Percentiles rank a stretch among this genome's conserved stretches.
phyloP scores from a whole-genome alignment of 345 rosid species.

The Melaleuca quinquenervia region DNA sequence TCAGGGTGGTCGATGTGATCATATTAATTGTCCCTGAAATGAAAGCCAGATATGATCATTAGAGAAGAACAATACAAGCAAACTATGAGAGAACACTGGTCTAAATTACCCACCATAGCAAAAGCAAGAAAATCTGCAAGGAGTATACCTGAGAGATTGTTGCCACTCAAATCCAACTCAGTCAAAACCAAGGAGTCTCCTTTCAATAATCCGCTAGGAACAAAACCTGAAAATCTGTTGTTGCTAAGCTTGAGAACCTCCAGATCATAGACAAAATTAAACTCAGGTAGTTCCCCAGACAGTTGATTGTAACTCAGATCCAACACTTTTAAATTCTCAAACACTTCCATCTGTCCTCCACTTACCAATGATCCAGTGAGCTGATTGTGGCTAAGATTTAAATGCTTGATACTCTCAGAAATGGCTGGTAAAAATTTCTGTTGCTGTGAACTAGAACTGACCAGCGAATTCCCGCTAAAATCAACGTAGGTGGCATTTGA shows the following conservation, averaged over 20 bases:
- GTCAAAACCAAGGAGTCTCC: constrained; percentile 80
- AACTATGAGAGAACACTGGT: background rate
- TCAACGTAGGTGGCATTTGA: constrained; percentile 78
- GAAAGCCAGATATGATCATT: constrained; percentile 8
- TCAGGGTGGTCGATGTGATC: constrained; percentile 76
- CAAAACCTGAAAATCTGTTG: constrained; percentile 70
- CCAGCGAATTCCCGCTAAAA: constrained; percentile 64
- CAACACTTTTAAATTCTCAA: constrained; percentile 65
- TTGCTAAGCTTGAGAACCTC: constrained; percentile 85
- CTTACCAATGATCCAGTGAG: constrained; percentile 69
- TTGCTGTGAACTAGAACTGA: constrained; percentile 34
- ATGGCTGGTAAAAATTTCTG: constrained; percentile 64
- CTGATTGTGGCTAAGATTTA: constrained; percentile 83
- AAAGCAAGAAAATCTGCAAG: background rate
- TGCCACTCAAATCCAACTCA: constrained; percentile 80
- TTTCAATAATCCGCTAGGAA: constrained; percentile 77
- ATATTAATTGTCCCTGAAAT: constrained; percentile 64
- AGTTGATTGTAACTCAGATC: constrained; percentile 89
- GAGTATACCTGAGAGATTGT: constrained; percentile 80
- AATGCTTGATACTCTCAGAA: constrained; percentile 62
- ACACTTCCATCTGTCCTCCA: constrained; percentile 50
- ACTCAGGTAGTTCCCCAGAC: constrained; percentile 93
- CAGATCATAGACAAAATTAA: constrained; percentile 81
- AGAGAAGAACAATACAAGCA: background rate
- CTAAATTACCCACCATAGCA: background rate